These are phyloP conservation scores for Trametes gibbosa DNA, from an alignment of 768 basidiomycete genomes.

Conservation along the genomic window DNA sequence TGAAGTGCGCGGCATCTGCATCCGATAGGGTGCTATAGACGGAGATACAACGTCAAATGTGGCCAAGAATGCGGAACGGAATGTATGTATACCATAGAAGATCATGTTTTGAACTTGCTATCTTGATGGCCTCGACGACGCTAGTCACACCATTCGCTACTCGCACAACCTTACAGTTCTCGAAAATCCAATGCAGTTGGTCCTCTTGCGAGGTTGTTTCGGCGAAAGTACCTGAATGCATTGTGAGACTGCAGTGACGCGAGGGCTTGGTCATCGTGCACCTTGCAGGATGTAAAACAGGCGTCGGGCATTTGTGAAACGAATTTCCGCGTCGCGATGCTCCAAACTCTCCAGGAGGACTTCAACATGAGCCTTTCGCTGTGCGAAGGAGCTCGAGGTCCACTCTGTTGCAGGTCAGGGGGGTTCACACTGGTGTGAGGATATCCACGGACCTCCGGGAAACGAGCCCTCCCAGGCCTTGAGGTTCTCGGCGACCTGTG, in stretches of 20 bases:
- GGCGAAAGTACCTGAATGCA: constrained; percentile 72
- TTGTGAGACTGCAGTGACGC: constrained; percentile 4
- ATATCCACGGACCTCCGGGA: constrained; percentile 57
- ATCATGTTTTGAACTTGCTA: constrained; percentile 86
- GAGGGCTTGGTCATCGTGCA: constrained; percentile 28
- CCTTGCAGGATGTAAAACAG: constrained; percentile 94
- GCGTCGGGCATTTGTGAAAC: constrained; percentile 83
- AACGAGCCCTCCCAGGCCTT: constrained; percentile 88
- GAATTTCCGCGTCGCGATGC: constrained; percentile 77
- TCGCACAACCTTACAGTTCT: constrained; percentile 87
- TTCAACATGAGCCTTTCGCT: constrained; percentile 73
- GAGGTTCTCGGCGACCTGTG: constrained; percentile 82
- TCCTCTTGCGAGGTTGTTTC: constrained; percentile 92
- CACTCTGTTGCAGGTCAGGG: constrained; percentile 53
- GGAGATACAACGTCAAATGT: not conserved
- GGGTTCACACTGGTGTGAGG: constrained; percentile 10
- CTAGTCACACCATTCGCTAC: constrained; percentile 77
- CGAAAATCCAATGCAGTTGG: constrained; percentile 93
- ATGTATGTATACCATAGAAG: constrained; percentile 56
- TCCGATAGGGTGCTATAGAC: constrained; percentile 67
- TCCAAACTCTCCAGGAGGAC: constrained; percentile 84
- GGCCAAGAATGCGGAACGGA: not conserved
- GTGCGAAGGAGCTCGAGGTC: constrained; percentile 61
- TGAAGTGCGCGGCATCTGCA: constrained; percentile 66
- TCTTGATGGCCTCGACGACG: constrained; percentile 86